Conservation (phyloP, 202 grass and related monocot species). For the Zizania palustris region DNA sequence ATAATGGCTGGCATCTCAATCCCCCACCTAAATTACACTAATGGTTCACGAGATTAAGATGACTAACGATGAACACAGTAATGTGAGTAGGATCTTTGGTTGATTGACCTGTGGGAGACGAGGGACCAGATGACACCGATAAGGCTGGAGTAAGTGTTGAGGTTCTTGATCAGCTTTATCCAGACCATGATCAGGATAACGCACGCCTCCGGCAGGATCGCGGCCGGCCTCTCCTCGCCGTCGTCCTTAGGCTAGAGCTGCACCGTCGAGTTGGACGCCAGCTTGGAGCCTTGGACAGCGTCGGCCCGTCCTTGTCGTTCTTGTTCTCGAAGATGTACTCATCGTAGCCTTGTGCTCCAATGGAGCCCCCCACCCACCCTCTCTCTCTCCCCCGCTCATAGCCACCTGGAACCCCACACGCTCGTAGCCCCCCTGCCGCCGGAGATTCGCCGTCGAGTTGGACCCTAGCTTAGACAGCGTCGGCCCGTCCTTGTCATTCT, state of each 20-base stretch:
- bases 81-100: background rate
- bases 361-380: no score
- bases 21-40: no score
- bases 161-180: slow-evolving; percentile 95
- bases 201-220: slow-evolving; percentile 80
- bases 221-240: slow-evolving; percentile 44
- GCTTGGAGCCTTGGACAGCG: slow-evolving; percentile 83
- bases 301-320: slow-evolving; percentile 57
- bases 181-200: slow-evolving; percentile 99
- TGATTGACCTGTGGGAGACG: slow-evolving; percentile 50
- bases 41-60: no score
- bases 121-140: slow-evolving; percentile 89
- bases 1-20: no score
- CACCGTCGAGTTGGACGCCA: slow-evolving; percentile 82
- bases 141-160: slow-evolving; percentile 93
- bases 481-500: slow-evolving; percentile 57
- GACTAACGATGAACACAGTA: background rate
- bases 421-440: no score
- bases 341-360: slow-evolving; percentile 61
- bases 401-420: no score
- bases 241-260: slow-evolving; percentile 84
- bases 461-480: slow-evolving; percentile 85
- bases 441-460: slow-evolving; percentile 80
- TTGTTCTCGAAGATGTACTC: slow-evolving; percentile 72
- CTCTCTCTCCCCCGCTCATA: no score